These are phyloP conservation scores for Termitomyces sp. DNA, from an alignment of 768 basidiomycete species.

Conservation along the genomic window DNA sequence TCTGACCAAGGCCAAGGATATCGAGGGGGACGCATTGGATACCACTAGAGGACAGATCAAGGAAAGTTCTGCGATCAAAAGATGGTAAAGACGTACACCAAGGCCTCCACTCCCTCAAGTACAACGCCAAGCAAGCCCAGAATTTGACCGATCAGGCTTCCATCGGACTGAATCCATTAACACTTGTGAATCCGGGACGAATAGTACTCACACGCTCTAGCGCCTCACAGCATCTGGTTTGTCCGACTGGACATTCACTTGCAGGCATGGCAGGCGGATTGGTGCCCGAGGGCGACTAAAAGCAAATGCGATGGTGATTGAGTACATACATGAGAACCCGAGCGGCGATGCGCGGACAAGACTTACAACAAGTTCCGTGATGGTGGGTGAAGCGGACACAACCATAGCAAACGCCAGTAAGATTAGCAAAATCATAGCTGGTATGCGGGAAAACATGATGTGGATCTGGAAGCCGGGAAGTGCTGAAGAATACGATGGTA, in stretches of 20 bases:
- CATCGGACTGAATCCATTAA: constrained; percentile 17
- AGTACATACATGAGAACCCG: not conserved
- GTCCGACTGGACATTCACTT: constrained; percentile 19
- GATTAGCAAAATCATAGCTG: constrained; percentile 10
- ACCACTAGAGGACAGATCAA: constrained; percentile 16
- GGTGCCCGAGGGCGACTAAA: constrained; percentile 5
- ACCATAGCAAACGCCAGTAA: constrained; percentile 15
- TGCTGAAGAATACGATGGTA: not conserved
- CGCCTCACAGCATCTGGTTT: constrained; percentile 23
- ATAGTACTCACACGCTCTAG: constrained; percentile 19
- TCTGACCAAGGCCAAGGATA: constrained; percentile 20
- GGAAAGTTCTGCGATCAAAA: not conserved
- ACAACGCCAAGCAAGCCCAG: constrained; percentile 22
- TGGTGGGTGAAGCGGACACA: constrained; percentile 19
- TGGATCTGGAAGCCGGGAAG: not conserved
- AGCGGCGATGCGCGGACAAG: not conserved
- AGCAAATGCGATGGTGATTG: not conserved
- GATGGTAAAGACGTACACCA: constrained; percentile 18
- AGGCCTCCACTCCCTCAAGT: constrained; percentile 22
- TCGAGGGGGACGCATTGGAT: constrained; percentile 27
- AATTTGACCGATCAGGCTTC: constrained; percentile 17
- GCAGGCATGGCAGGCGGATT: constrained; percentile 16
- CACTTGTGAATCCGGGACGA: not conserved
- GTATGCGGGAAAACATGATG: constrained; percentile 17
- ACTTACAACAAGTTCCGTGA: constrained; percentile 17